Conservation (phyloP, 169 alveolate species). For the Cryptosporidium ryanae region DNA sequence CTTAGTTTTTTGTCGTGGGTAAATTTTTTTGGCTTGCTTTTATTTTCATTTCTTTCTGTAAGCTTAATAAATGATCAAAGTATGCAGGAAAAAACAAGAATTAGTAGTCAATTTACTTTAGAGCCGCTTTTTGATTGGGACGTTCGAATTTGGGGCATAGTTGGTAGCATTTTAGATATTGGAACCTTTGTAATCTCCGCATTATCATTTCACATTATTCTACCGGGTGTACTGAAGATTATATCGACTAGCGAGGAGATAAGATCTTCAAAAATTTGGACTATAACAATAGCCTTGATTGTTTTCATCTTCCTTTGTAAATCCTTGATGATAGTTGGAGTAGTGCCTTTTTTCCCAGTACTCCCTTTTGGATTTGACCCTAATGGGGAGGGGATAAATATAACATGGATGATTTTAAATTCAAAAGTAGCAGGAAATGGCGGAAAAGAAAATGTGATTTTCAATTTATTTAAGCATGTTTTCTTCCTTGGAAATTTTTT, state of each 20-base stretch:
- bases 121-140: constrained; percentile 41
- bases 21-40: constrained; percentile 33
- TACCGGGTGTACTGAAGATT: constrained; percentile 9
- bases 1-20: constrained; percentile 34
- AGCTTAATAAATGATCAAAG: not conserved
- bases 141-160: constrained; percentile 41
- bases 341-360: constrained; percentile 31
- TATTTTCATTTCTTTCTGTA: constrained; percentile 11
- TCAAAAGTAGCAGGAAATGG: not conserved
- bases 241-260: not conserved
- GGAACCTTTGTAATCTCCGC: constrained; percentile 49
- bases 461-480: not conserved
- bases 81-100: not conserved
- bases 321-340: not conserved
- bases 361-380: constrained; percentile 52
- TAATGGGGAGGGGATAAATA: constrained; percentile 35
- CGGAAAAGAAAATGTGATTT: not conserved
- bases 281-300: constrained; percentile 14
- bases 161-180: constrained; percentile 33
- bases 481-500: constrained; percentile 32
- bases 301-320: constrained; percentile 23
- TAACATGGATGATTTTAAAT: constrained; percentile 22
- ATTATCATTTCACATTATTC: constrained; percentile 20
- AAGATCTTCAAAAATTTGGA: constrained; percentile 39
- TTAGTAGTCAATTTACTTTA: not conserved